These are phyloP conservation scores for Cucurbita argyrosperma DNA, from an alignment of 306 rosid genomes.

Conservation along the genomic window DNA sequence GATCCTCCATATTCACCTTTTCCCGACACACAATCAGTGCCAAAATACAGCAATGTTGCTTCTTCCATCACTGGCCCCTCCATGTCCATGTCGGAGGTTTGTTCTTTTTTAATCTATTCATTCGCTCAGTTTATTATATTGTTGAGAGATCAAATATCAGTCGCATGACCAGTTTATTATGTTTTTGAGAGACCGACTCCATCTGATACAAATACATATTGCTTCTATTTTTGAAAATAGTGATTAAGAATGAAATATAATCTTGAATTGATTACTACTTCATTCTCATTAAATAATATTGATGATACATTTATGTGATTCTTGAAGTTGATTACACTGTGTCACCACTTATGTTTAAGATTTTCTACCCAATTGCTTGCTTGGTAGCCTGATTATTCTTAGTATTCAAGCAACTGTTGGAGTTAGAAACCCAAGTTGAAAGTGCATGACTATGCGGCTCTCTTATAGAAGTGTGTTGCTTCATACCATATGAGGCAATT, in stretches of 20 bases:
- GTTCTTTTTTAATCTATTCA: background rate
- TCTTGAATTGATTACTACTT: background rate
- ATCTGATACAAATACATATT: background rate
- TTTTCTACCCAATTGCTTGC: background rate
- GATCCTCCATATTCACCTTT: constrained; percentile 86
- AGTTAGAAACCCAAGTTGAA: background rate
- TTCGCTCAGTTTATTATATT: constrained; percentile 1
- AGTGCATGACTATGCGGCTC: background rate
- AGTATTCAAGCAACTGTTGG: background rate
- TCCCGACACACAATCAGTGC: constrained; percentile 63
- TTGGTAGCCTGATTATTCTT: background rate
- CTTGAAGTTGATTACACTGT: background rate
- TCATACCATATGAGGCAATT: background rate
- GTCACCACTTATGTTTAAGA: background rate
- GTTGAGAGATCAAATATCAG: background rate
- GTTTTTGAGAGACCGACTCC: background rate
- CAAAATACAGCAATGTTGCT: constrained; percentile 68
- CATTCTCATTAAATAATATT: background rate
- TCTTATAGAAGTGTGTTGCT: background rate
- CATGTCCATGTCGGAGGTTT: constrained; percentile 85
- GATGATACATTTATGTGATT: background rate
- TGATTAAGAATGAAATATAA: background rate
- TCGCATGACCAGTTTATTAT: background rate
- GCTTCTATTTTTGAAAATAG: background rate
- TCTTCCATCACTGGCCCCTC: constrained; percentile 72